These are phyloP conservation scores for Pichia insulana DNA, from an alignment of 805 yeast species.

Conservation along the genomic window DNA sequence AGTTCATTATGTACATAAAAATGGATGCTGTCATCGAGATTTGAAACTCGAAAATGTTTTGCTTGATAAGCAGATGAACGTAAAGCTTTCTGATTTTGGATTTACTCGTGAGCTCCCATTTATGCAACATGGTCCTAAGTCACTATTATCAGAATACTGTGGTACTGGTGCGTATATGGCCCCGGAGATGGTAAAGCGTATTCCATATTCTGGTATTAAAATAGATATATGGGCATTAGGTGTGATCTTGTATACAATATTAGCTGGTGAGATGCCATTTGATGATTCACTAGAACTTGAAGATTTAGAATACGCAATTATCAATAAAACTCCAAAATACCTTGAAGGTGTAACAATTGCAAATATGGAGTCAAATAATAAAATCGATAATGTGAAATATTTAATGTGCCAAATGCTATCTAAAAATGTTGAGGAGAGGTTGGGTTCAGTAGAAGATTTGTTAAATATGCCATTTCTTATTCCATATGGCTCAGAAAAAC, in stretches of 20 bases:
- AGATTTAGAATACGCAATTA: conserved; percentile 50
- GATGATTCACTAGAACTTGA: conserved; percentile 62
- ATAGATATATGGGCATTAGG: conserved; percentile 93
- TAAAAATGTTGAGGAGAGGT: conserved; percentile 62
- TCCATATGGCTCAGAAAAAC: conserved; percentile 33
- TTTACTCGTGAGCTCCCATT: conserved; percentile 67
- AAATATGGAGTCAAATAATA: not conserved
- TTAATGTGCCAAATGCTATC: conserved; percentile 47
- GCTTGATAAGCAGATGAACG: conserved; percentile 44
- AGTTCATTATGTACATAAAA: conserved; percentile 65
- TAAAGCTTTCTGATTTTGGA: conserved; percentile 88
- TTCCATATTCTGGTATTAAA: conserved; percentile 69
- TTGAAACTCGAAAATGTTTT: conserved; percentile 90
- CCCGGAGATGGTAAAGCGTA: conserved; percentile 69
- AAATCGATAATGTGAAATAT: conserved; percentile 39
- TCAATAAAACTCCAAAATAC: conserved; percentile 57
- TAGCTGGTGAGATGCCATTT: conserved; percentile 86
- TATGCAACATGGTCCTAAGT: conserved; percentile 19
- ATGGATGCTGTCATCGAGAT: conserved; percentile 83
- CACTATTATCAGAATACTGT: conserved; percentile 69
- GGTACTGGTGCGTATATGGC: conserved; percentile 97
- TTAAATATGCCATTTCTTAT: conserved; percentile 43
- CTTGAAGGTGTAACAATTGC: conserved; percentile 20
- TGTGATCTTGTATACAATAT: conserved; percentile 73
- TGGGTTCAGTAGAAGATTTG: conserved; percentile 41